Evolutionary conservation across 2,329 filamentous ascomycete species (phyloP).

Genomic region (Berkeleyomyces basicola): DNA sequence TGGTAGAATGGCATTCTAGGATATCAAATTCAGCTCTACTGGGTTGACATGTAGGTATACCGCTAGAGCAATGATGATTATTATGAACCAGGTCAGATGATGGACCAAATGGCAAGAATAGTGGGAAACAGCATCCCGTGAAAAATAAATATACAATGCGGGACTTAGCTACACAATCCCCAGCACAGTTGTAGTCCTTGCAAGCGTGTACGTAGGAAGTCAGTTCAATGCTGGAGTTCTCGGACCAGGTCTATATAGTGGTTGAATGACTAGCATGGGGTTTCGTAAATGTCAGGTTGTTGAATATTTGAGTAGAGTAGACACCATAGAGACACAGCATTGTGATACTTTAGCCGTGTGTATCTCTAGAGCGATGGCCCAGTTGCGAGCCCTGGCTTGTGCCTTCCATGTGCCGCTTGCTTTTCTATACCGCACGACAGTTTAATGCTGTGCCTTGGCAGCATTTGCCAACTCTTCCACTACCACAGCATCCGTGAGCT

Average conservation of each 20-base stretch:
- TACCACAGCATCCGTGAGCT: constrained; percentile 26
- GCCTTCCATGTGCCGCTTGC: no score
- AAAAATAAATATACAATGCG: background rate
- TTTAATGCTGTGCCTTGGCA: background rate
- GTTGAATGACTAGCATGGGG: background rate
- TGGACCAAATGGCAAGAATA: background rate
- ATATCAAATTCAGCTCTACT: no score
- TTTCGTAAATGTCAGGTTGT: background rate
- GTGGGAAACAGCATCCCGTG: background rate
- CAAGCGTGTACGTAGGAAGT: background rate
- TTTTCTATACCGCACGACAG: background rate
- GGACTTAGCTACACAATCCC: background rate
- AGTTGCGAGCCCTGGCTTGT: no score
- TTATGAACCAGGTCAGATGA: no score
- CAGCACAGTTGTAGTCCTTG: background rate
- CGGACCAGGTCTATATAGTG: background rate
- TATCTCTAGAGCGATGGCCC: no score
- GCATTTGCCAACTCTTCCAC: constrained; percentile 20
- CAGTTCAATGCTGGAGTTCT: background rate
- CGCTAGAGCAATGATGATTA: no score
- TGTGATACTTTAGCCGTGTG: background rate
- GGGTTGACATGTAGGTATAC: no score
- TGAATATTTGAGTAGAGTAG: background rate
- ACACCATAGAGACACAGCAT: background rate
- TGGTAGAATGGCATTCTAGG: no score